A percentile compares a stretch with the other conserved stretches of the same genome.
These are phyloP conservation scores for Globisporangium sylvaticum DNA, from an alignment of 352 stramenopile species.

Conservation along the genomic window DNA sequence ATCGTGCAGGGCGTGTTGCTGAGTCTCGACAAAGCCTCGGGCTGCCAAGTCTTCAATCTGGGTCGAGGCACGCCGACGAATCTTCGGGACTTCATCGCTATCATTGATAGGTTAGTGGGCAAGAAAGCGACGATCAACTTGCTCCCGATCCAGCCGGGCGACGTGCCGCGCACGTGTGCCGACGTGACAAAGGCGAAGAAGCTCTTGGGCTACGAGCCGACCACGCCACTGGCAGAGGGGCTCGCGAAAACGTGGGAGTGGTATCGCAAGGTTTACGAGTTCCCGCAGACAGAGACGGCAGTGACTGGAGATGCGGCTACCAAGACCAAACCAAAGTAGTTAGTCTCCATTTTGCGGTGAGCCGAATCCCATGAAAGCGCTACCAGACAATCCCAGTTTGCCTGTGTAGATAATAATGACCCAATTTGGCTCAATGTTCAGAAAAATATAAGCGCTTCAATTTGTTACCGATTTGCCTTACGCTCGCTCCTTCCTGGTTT, in stretches of 20 bases:
- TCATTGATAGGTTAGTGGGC: slow-evolving; percentile 92
- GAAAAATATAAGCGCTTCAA: not conserved
- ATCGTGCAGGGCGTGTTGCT: slow-evolving; percentile 95
- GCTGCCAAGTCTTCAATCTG: slow-evolving; percentile 97
- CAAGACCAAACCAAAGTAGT: not conserved
- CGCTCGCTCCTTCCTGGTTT: not conserved
- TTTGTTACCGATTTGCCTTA: not conserved
- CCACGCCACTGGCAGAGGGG: slow-evolving; percentile 90
- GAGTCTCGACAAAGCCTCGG: slow-evolving; percentile 55
- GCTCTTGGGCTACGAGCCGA: slow-evolving; percentile 94
- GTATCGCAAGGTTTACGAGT: slow-evolving; percentile 79
- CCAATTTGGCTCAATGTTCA: not conserved
- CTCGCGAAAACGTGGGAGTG: slow-evolving; percentile 92
- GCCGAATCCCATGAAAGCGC: not conserved
- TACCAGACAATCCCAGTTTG: not conserved
- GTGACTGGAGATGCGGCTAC: not conserved
- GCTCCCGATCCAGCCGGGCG: slow-evolving; percentile 93
- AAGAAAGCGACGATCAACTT: slow-evolving; percentile 94
- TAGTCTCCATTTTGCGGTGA: not conserved
- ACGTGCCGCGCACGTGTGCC: slow-evolving; percentile 95
- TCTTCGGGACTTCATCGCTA: slow-evolving; percentile 93
- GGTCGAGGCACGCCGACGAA: slow-evolving; percentile 91
- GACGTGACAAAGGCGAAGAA: slow-evolving; percentile 94
- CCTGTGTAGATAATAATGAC: not conserved
- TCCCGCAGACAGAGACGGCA: not conserved